Evolutionary conservation across 2,329 filamentous ascomycete species (phyloP), one percentile per base, ranked within the genome.

Genomic region (Diaporthe citri): DNA sequence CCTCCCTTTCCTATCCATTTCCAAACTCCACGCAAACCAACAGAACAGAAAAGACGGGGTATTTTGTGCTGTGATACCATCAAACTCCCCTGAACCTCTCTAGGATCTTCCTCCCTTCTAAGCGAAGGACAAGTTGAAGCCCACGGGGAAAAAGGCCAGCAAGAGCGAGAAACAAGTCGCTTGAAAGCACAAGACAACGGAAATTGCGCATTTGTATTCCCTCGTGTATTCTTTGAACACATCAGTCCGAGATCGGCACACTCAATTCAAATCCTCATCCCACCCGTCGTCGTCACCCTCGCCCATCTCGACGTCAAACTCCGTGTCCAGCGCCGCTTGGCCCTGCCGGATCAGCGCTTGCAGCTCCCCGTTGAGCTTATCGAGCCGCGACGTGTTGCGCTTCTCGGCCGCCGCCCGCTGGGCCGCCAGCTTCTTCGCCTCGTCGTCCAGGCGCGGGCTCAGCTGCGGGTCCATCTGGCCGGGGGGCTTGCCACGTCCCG

Each of bases 261-360:
- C 28, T 69, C 34, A 69, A 17, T 55, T 55, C 13, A 52, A 10
- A 3, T 41, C 70, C n/a, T 85, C 87, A 70, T 87, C 86, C 84
- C 86, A 87, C 0, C 78, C 83, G 25, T 79, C 81, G 51, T 84
- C 82, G 36, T 85, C 84, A 51, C 90, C 89, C 56, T 85, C 84
- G 52, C 90, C 88, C 57, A 95, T 88, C 80, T 94, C 92, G 67
- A 94, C 87, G 80, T 94, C 92, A 69, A 94, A 87, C 55, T 87
- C 93, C 28, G 93, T 94, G 2, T 93, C 96, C 25, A 99, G 85
- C 2, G 97, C 97, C 82, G 97, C 93, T 79, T 93, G 93, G 0
- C 96, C 97, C 83, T 98, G 93, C 2, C 92, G 89, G 72, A 99
- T 97, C 93, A 99, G 95, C 46, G 93, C 93, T 80, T 94, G 91